Evolutionary conservation across 305 asterid genomes (phyloP).

Genomic region (Fraxinus baroniana): DNA sequence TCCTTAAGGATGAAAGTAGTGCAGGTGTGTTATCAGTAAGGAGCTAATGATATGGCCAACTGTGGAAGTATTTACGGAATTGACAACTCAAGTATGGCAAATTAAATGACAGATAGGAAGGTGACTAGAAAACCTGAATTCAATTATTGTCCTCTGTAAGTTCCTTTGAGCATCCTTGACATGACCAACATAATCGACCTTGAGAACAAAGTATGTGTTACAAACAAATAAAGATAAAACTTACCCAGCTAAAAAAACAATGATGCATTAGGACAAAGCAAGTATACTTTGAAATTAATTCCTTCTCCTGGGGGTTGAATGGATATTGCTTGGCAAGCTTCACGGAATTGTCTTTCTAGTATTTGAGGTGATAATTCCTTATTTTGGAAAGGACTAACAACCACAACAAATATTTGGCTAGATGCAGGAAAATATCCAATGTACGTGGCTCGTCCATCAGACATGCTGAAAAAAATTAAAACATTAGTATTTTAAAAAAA

Average conservation of each 20-base stretch:
- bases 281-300: conserved; percentile 67
- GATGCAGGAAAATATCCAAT: conserved; percentile 85
- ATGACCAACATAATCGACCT: conserved; percentile 83
- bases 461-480: conserved; percentile 58
- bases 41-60: conserved; percentile 17
- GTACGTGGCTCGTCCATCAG: conserved; percentile 85
- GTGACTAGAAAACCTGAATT: conserved; percentile 57
- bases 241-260: conserved; percentile 9
- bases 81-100: conserved; percentile 21
- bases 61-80: conserved; percentile 17
- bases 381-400: conserved; percentile 87
- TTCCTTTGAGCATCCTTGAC: conserved; percentile 81
- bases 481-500: conserved; percentile 14
- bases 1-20: conserved; percentile 17
- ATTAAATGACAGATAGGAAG: conserved; percentile 20
- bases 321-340: conserved; percentile 72
- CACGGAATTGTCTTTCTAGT: conserved; percentile 90
- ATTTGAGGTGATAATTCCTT: conserved; percentile 83
- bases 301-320: conserved; percentile 51
- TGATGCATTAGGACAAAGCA: not conserved
- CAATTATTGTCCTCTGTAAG: conserved; percentile 69
- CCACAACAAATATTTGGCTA: conserved; percentile 63
- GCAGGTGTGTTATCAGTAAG: conserved; percentile 9
- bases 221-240: conserved; percentile 25
- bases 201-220: conserved; percentile 21